Evolutionary conservation across 2,329 filamentous ascomycete species (phyloP).

Genomic region (Hypomyces perniciosus): DNA sequence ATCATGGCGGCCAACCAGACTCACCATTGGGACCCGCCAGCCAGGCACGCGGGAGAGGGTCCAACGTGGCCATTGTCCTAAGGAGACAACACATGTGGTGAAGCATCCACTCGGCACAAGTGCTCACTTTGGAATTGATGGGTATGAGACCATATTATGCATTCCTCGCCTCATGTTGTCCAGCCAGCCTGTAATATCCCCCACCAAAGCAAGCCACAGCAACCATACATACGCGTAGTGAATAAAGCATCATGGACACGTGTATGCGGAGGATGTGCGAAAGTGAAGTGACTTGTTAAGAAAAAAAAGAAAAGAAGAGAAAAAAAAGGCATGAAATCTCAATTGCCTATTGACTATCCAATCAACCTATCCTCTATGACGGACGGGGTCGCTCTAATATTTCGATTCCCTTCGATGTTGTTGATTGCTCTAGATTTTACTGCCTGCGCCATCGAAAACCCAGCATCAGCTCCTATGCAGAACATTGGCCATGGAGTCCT

Average conservation of each 20-base stretch:
- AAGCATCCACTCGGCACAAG: no score
- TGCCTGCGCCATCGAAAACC: slow-evolving; percentile 9
- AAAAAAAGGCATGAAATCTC: neutral
- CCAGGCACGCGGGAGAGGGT: no score
- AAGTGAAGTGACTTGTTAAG: neutral
- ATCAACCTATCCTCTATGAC: no score
- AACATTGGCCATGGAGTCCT: neutral
- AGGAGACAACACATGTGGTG: no score
- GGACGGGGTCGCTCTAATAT: neutral
- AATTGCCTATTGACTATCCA: slow-evolving; percentile 1
- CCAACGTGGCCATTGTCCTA: no score
- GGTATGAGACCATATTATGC: no score
- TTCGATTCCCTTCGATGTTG: neutral
- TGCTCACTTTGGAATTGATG: no score
- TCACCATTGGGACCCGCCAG: no score
- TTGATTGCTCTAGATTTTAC: slow-evolving; percentile 6
- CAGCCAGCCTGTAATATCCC: no score
- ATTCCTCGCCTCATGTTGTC: no score
- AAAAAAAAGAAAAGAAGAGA: neutral
- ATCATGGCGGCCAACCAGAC: no score
- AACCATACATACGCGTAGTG: neutral
- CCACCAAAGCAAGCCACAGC: no score
- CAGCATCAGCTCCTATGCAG: slow-evolving; percentile 10
- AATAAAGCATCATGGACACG: neutral
- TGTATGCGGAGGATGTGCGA: neutral